Evolutionary conservation across 2,329 filamentous ascomycete genomes (phyloP), one percentile per base, ranked within the genome.

Genomic region (Fusarium nygamai): DNA sequence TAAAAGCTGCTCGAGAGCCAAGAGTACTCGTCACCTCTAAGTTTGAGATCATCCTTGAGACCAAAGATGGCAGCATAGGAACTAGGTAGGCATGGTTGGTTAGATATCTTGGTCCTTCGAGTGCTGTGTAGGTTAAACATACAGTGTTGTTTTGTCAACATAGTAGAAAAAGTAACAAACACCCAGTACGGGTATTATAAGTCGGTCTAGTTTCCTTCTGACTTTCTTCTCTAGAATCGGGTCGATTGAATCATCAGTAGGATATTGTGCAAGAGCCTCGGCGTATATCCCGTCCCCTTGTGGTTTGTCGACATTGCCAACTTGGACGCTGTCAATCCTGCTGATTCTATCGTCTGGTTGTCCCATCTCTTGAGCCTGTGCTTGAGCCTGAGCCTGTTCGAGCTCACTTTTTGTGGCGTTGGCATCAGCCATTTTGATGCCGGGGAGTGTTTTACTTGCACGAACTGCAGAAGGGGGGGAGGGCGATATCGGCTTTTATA

Each of bases 61-160:
- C 90, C 90, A 66, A 92, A 92, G 57, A 92, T 89, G 27, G 91
- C 90, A 1, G 91, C 90, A 72, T 92, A 92, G 2, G 86, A 89
- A 17, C 77, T 77, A 60, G n/a, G 34, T 7, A n/a, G n/a, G 38
- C 4, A 24, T 48, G 22, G 41, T 3, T 43, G 13, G 27, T 60
- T 24, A 56, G 61, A 24, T 24, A 13, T 36, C 17, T 22, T 19
- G 24, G 6, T 9, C 27, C 24, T 27, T 27, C n/a, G 6, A 19
- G 11, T 38, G 33, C 17, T 27, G 24, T 34, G 9, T 14, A 20
- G 20, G 19, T n/a, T 6, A n/a, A 19, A 56, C 71, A 46, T 69
- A 77, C 36, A 90, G 80, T 0, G 87, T 90, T 0, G 88, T 90
- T 82, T 90, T 83, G 41, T 82, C 80, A 24, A 81, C 80, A 51